Base-by-base conservation (phyloP, 768 basidiomycete species). In the Lepiota subincarnata region DNA sequence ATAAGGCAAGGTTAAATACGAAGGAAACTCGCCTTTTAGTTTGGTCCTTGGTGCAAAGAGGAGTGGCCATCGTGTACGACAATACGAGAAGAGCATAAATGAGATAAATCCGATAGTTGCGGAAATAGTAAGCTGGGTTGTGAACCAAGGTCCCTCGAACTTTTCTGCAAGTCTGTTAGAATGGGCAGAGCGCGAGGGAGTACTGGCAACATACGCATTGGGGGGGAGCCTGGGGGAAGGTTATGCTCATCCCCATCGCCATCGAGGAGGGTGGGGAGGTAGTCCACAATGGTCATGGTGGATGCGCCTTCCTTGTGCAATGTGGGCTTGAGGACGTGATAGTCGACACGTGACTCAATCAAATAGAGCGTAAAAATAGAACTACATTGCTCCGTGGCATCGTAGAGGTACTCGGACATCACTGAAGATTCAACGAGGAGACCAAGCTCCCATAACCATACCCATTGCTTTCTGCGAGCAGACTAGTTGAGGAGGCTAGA, bases 61-160 rank as follows among this genome's bases (percentile, higher is more conserved):
- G 6, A 97, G 70, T 8, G 92, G 91, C 89, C 90, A 96, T 63
- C 90, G 76, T 5, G 86, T 89, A 8, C 97, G 76, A 60, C 85
- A 86, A 63, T 92, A 91, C 3, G 89, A 96, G 72, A 99, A 99
- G 3, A 92, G 64, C 13, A 97, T 64, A 70, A 98, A 93, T 0
- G 90, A 89, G 3, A 75, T 68, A 1, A 93, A 38, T 1, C 97
- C 96, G 54, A 99, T 83, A 14, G 78, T 68, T 11, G 80, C 73
- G 3, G 96, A 89, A 28, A 98, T 81, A 2, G 78, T 68, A 14
- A 96, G 73, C 67, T 98, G 96, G 1, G 95, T 97, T 18, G 84
- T 83, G 69, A 99, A 89, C 97, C 97, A 98, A 31, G 94, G 93
- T 0, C 96, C 95, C 64, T 90, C 86, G 66, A 89, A 93, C 64